phyloP scores from a whole-genome alignment of 768 basidiomycete species.

The Mycena haematopus region DNA sequence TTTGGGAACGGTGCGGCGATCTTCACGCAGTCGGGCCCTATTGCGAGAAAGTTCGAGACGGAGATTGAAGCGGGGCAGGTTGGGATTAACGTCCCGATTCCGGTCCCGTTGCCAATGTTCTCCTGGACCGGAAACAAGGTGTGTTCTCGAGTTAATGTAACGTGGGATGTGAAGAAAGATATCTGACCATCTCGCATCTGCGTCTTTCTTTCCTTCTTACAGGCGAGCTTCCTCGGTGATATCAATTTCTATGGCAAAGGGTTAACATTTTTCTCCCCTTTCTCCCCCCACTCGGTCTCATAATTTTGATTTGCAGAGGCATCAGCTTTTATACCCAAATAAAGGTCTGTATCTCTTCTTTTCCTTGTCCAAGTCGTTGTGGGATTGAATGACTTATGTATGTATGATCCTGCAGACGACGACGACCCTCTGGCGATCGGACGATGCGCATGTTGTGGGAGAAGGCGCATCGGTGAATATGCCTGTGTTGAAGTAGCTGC shows the following conservation, averaged over 20 bases:
- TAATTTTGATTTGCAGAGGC: conserved; percentile 52
- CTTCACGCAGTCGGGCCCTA: conserved; percentile 97
- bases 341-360: conserved; percentile 58
- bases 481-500: conserved; percentile 53
- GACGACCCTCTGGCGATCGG: conserved; percentile 90
- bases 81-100: conserved; percentile 92
- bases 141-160: not conserved
- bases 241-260: conserved; percentile 91
- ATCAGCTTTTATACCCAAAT: conserved; percentile 96
- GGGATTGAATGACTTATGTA: not conserved
- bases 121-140: conserved; percentile 95
- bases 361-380: not conserved
- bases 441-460: conserved; percentile 70
- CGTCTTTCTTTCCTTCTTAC: not conserved
- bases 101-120: conserved; percentile 93
- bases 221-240: conserved; percentile 79
- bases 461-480: conserved; percentile 82
- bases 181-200: not conserved
- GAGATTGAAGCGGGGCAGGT: conserved; percentile 90
- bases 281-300: not conserved
- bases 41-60: conserved; percentile 90
- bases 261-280: conserved; percentile 40
- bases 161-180: not conserved
- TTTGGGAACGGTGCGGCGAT: conserved; percentile 96
- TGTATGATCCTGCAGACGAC: conserved; percentile 63